Conservation (phyloP, 2,329 filamentous ascomycete genomes). For the Fusarium aywerte region DNA sequence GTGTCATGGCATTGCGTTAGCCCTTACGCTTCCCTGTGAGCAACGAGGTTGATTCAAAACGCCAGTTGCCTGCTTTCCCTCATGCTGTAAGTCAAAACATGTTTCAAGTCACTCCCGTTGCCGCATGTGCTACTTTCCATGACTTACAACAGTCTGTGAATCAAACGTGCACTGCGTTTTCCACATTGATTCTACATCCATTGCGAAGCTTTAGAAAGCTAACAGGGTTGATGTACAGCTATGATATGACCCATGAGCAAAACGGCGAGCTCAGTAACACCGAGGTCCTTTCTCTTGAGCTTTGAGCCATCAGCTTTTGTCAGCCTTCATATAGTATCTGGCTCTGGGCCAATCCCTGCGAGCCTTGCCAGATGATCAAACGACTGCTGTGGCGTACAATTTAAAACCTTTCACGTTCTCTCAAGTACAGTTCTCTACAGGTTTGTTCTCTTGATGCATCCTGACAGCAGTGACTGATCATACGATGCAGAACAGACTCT, state of each 20-base stretch:
- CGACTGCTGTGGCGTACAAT: neutral
- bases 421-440: neutral
- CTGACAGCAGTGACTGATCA: neutral
- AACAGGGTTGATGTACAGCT: slow-evolving; percentile 7
- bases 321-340: neutral
- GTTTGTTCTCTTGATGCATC: neutral
- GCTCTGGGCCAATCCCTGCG: slow-evolving; percentile 27
- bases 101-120: slow-evolving; percentile 24
- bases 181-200: neutral
- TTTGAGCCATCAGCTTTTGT: slow-evolving; percentile 1
- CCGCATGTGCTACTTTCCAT: neutral
- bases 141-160: neutral
- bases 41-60: slow-evolving; percentile 28
- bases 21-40: slow-evolving; percentile 28
- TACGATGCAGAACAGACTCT: neutral
- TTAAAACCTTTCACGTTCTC: neutral
- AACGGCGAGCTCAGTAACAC: slow-evolving; percentile 9
- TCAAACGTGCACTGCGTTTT: neutral
- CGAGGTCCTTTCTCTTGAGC: slow-evolving; percentile 13
- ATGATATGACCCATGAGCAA: slow-evolving; percentile 11
- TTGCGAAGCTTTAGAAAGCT: neutral
- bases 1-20: slow-evolving; percentile 40
- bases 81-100: slow-evolving; percentile 37
- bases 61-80: slow-evolving; percentile 22
- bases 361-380: neutral